Conservation (phyloP, 208 protist species). For the Crithidia mellificae region DNA sequence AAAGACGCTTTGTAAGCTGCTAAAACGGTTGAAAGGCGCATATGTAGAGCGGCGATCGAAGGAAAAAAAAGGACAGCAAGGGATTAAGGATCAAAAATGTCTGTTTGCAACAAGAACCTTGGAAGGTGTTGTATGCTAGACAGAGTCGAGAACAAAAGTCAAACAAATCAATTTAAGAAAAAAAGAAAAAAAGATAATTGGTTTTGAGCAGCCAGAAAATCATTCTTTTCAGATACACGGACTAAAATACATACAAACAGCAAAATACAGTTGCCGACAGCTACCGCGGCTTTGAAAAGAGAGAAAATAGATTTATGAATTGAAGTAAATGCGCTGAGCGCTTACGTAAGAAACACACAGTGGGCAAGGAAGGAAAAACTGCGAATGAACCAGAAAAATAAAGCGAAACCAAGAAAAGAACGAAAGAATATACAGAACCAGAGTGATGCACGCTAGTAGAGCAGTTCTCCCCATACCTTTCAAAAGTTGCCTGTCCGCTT, state of each 20-base stretch:
- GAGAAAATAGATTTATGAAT: neutral
- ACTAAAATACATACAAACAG: neutral
- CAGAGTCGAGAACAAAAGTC: neutral
- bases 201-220: neutral
- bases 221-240: neutral
- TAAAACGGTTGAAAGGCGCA: neutral
- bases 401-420: neutral
- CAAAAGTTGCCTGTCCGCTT: constrained; percentile 7
- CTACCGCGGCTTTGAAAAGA: neutral
- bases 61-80: neutral
- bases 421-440: neutral
- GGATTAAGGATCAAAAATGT: no score
- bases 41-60: neutral
- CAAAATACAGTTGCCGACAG: neutral
- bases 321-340: neutral
- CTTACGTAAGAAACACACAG: neutral
- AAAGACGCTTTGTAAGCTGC: neutral
- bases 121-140: neutral
- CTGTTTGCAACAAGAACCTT: neutral
- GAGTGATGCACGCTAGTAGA: neutral
- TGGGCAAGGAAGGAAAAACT: neutral
- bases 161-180: no score
- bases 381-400: neutral
- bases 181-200: neutral
- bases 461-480: neutral